Conservation (phyloP, 768 basidiomycete species). For the Tulasnella sp. region DNA sequence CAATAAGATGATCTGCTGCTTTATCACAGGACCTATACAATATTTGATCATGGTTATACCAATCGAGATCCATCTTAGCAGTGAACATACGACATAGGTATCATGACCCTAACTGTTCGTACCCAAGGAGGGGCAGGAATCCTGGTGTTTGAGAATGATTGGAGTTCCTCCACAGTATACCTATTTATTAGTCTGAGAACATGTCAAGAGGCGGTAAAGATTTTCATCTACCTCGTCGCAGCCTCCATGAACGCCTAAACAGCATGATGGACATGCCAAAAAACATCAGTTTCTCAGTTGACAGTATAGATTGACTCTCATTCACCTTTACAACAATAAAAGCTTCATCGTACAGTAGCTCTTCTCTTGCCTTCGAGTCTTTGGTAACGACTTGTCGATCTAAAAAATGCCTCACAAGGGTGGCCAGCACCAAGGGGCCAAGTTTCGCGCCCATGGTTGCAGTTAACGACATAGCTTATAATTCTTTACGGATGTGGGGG, state of each 20-base stretch:
- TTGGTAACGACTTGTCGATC: constrained; percentile 20
- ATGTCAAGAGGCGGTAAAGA: constrained; percentile 12
- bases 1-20: constrained; percentile 43
- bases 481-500: too few relatives aligned
- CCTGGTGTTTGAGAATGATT: constrained; percentile 26
- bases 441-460: constrained; percentile 13
- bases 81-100: constrained; percentile 22
- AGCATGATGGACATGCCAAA: not conserved
- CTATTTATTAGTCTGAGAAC: constrained; percentile 24
- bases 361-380: constrained; percentile 24
- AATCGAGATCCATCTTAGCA: constrained; percentile 14
- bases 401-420: constrained; percentile 28
- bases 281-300: too few relatives aligned
- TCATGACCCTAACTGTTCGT: constrained; percentile 26
- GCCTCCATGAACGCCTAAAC: constrained; percentile 27
- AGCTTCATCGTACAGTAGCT: constrained; percentile 28
- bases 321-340: constrained; percentile 16
- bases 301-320: not conserved
- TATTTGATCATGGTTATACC: constrained; percentile 21
- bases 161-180: constrained; percentile 28
- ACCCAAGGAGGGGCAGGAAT: constrained; percentile 28
- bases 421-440: constrained; percentile 18
- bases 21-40: constrained; percentile 22
- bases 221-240: constrained; percentile 21
- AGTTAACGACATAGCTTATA: not conserved